Percentiles rank a stretch among this genome's conserved stretches.
These are phyloP conservation scores for Penicillium sp. DNA, from an alignment of 2,329 filamentous ascomycete species.

Conservation along the genomic window DNA sequence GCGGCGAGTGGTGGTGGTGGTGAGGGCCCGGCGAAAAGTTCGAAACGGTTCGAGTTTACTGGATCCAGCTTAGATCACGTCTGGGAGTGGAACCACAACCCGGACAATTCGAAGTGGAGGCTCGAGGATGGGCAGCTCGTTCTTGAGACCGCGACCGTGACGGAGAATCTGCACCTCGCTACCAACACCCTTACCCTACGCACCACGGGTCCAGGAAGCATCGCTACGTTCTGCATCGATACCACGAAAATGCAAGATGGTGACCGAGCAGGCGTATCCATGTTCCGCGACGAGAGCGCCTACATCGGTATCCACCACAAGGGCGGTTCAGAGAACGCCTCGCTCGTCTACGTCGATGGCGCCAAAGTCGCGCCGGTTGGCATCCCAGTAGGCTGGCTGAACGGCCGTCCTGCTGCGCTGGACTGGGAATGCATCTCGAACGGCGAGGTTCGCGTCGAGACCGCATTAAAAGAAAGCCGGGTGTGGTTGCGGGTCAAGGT, in stretches of 20 bases:
- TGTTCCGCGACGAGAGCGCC: background rate
- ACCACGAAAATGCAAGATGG: background rate
- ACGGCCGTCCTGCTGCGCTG: background rate
- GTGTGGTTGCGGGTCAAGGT: background rate
- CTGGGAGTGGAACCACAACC: background rate
- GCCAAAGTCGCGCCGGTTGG: background rate
- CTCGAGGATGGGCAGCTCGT: background rate
- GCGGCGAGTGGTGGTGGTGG: too few species aligned
- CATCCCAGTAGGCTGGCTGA: background rate
- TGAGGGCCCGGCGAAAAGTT: background rate
- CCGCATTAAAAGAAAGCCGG: background rate
- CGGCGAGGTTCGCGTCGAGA: background rate
- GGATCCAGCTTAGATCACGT: background rate
- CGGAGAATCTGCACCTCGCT: background rate
- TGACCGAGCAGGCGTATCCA: background rate
- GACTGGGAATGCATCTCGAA: background rate
- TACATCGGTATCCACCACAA: background rate
- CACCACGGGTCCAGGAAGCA: background rate
- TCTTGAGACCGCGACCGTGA: background rate
- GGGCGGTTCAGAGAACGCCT: background rate
- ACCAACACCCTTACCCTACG: background rate
- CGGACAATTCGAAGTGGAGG: conserved; percentile 29
- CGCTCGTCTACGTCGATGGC: background rate
- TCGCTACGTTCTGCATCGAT: background rate
- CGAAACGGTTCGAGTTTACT: background rate